These are phyloP conservation scores for Goffeauzyma gilvescens DNA, from an alignment of 768 basidiomycete genomes.

Conservation along the genomic window DNA sequence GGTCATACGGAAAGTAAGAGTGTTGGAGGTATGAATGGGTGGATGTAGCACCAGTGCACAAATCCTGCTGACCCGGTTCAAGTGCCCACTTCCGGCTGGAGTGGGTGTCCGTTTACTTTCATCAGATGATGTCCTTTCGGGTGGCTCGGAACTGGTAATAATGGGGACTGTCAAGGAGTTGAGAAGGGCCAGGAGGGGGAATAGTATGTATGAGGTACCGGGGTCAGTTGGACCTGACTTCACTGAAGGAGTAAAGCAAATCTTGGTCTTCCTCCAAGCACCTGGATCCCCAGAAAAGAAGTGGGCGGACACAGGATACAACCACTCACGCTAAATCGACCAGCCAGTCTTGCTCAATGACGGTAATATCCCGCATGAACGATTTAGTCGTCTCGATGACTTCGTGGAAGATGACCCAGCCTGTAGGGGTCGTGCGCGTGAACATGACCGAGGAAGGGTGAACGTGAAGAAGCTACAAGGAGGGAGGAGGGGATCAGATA, in stretches of 20 bases:
- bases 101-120: background rate
- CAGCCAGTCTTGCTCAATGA: slow-evolving; percentile 88
- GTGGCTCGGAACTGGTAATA: slow-evolving; percentile 9
- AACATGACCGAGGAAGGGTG: slow-evolving; percentile 91
- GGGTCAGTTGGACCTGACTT: background rate
- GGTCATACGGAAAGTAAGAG: background rate
- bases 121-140: background rate
- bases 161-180: slow-evolving; percentile 12
- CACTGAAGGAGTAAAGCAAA: background rate
- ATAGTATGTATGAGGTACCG: background rate
- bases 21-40: background rate
- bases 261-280: background rate
- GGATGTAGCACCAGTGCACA: background rate
- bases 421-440: slow-evolving; percentile 69
- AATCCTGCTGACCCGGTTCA: background rate
- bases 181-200: background rate
- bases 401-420: slow-evolving; percentile 90
- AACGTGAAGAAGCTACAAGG: slow-evolving; percentile 52
- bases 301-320: background rate
- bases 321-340: slow-evolving; percentile 33
- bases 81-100: background rate
- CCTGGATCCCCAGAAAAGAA: background rate
- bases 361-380: slow-evolving; percentile 80
- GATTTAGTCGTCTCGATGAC: slow-evolving; percentile 91
- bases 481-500: too few species aligned